Base-by-base conservation (phyloP, 352 stramenopile species). In the Bremia lactucae region DNA sequence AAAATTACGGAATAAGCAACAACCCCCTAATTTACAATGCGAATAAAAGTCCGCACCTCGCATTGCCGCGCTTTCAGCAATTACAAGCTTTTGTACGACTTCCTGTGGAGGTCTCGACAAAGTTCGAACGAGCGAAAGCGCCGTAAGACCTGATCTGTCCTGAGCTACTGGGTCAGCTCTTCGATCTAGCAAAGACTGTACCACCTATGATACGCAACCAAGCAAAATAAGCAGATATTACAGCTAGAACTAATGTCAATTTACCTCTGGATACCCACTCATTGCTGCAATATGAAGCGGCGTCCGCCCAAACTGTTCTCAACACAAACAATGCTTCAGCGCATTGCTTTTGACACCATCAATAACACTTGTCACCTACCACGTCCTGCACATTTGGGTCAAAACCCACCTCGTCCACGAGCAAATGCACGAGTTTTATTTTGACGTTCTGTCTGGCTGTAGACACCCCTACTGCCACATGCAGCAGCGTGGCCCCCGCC, bases 201-300 rank as follows among this genome's bases (percentile, higher is more conserved):
- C 70, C 6, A 87, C 62, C 61, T 71, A 25, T 19, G 11, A 16
- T 6, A 11, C 24, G 1, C 24, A 0, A 16, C 20, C 8, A 42
- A 9, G 14, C 39, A 37, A 61, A 48, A 0, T 1, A 13, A 34
- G 21, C 36, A 28, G 0, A 24, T 16, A 35, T 13, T 14, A 31
- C 19, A 36, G 18, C n/a, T 13, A 20, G 31, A 6, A 9, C 8
- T 7, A 26, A 48, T 31, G 11, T 2, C 10, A 38, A 26, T 39
- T 14, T 38, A 79, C 69, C 46, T 92, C 58, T 7, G 53, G 38
- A 37, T 70, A 83, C 2, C 78, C 76, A 18, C 58, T 67, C 60
- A 92, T 72, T 0, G 79, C 66, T 31, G 79, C 72, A 39, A 83
- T 55, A 63, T 92, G 79, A 38, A 89, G 43, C 21, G 72, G 65